phyloP scores from a whole-genome alignment of 1,139 yeast species.

The Ashbya aceris region DNA sequence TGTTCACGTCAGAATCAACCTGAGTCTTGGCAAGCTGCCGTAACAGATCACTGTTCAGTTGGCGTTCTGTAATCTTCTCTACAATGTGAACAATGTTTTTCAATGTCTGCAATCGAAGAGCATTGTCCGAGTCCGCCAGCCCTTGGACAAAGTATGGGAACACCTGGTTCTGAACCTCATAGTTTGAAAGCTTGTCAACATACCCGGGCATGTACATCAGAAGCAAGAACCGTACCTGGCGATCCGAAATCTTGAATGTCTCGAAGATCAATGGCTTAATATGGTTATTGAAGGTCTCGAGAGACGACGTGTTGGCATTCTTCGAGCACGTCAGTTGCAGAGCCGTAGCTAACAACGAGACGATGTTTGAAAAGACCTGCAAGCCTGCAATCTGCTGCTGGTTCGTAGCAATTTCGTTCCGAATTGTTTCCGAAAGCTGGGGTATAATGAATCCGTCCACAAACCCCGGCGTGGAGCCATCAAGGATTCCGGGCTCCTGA shows the following conservation, averaged over 20 bases:
- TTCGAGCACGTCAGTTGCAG: constrained; percentile 32
- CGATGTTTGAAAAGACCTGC: constrained; percentile 10
- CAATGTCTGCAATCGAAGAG: constrained; percentile 73
- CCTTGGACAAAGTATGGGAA: constrained; percentile 67
- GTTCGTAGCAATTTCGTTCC: constrained; percentile 12
- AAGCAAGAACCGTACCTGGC: constrained; percentile 65
- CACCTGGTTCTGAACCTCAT: constrained; percentile 60
- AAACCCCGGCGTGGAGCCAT: constrained; percentile 41
- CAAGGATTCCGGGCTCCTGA: constrained; percentile 14
- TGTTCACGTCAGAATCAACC: constrained; percentile 72
- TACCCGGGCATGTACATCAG: constrained; percentile 55
- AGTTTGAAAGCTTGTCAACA: constrained; percentile 42
- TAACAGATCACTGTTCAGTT: constrained; percentile 76
- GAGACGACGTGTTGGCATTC: constrained; percentile 28
- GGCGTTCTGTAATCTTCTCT: constrained; percentile 65
- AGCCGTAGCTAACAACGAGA: constrained; percentile 20
- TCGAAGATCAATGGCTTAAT: constrained; percentile 58
- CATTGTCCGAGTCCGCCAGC: constrained; percentile 73
- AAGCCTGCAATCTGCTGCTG: constrained; percentile 23
- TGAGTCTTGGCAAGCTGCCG: constrained; percentile 81
- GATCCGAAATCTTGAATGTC: constrained; percentile 58
- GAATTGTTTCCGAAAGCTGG: constrained; percentile 42
- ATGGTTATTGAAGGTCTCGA: constrained; percentile 34
- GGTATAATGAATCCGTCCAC: constrained; percentile 61
- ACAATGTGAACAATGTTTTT: constrained; percentile 58